Conservation (phyloP, 1,284 basidiomycete species). For the Leccinum huronense region DNA sequence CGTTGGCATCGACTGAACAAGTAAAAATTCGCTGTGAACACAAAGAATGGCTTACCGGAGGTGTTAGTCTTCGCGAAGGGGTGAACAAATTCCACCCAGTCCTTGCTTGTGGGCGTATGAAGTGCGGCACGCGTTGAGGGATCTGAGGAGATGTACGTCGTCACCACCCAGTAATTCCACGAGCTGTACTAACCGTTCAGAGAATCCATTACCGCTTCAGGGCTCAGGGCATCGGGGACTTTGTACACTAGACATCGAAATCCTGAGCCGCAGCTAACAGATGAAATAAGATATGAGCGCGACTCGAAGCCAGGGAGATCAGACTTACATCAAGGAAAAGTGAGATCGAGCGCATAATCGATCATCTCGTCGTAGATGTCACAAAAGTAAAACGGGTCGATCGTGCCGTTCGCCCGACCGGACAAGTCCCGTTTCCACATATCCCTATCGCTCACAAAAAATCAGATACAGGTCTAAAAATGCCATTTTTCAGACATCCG, state of each 20-base stretch:
- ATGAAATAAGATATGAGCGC: neutral
- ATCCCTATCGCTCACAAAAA: neutral
- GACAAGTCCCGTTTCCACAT: constrained; percentile 49
- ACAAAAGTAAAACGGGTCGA: constrained; percentile 61
- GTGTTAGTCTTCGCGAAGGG: constrained; percentile 2
- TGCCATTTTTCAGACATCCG: too few relatives aligned
- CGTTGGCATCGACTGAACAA: constrained; percentile 16
- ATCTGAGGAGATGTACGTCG: too few relatives aligned
- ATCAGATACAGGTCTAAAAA: too few relatives aligned
- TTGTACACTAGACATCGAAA: constrained; percentile 33
- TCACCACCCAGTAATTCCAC: too few relatives aligned
- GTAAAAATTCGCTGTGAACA: constrained; percentile 15
- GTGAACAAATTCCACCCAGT: too few relatives aligned
- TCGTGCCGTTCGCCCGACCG: constrained; percentile 48
- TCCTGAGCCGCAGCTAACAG: constrained; percentile 35
- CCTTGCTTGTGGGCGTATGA: too few relatives aligned
- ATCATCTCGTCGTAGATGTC: constrained; percentile 48
- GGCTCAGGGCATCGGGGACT: too few relatives aligned
- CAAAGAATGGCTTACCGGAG: constrained; percentile 28
- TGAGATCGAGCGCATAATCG: constrained; percentile 61
- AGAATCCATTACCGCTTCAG: too few relatives aligned
- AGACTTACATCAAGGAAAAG: constrained; percentile 62
- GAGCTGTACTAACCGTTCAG: too few relatives aligned
- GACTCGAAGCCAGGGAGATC: neutral
- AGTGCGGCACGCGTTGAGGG: too few relatives aligned